Conservation (phyloP, 495 filamentous ascomycete genomes). For the Neurospora terricola region DNA sequence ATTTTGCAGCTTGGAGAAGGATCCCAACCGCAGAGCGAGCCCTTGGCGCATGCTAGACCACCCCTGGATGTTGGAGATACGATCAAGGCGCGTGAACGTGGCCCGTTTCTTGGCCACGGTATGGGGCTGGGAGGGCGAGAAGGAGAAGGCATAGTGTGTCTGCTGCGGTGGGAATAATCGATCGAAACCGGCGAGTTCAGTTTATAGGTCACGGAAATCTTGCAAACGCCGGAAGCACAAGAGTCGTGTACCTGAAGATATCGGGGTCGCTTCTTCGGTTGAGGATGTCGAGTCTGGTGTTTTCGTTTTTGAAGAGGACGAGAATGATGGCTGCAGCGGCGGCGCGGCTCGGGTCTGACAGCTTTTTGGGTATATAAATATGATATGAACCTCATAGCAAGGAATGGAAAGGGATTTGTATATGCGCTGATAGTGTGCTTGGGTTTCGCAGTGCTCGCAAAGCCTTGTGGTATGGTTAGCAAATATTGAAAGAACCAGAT, state of each 20-base stretch:
- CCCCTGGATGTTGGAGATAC: constrained; percentile 97
- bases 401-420: not conserved
- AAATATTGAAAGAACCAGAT: not conserved
- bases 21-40: constrained; percentile 71
- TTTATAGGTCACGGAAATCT: not conserved
- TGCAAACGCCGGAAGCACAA: not conserved
- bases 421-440: not conserved
- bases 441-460: not conserved
- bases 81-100: constrained; percentile 93
- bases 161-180: not conserved
- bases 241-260: not conserved
- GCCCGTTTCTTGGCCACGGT: constrained; percentile 80
- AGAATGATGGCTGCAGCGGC: not conserved
- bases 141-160: constrained; percentile 1
- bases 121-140: constrained; percentile 75
- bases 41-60: constrained; percentile 99
- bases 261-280: not conserved
- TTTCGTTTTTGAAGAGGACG: not conserved
- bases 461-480: not conserved
- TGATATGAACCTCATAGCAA: not conserved
- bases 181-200: not conserved
- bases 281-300: not conserved
- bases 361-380: not conserved
- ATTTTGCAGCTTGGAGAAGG: constrained; percentile 74
- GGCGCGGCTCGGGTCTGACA: not conserved